Base-by-base conservation (phyloP, 176 grass and related monocot species). In the Miscanthus lutarioriparius region DNA sequence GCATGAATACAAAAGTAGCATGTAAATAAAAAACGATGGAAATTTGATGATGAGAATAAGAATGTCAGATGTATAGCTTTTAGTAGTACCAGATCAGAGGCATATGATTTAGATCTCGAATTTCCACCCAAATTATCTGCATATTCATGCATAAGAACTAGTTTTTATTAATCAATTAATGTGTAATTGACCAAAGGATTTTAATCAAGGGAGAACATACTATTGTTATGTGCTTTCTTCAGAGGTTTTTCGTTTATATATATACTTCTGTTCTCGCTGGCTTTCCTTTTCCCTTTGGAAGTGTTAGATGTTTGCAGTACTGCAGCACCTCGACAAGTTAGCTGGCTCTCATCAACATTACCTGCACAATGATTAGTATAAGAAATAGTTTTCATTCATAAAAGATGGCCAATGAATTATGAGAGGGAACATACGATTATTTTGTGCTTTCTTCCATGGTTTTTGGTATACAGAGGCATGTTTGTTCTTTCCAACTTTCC, bases 41-140 rank as follows among this genome's bases (percentile, higher is more conserved):
- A 64, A 12, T 78, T 19, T 78, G 45, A 67, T 22, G 20, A 49
- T 77, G 67, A 75, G 58, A 78, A 15, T 77, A 61, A 47, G 49
- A 47, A 65, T 27, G 65, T 81, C 3, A 84, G 67, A 38, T 49
- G 3, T 67, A 74, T 38, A 74, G 73, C 53, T 59, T 67, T 75
- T 14, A 47, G 56, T 59, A 79, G 67, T 91, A 94, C 92, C 53
- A 91, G 80, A 86, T 94, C 92, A 81, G 79, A 79, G 53, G 74
- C 56, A 77, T 84, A 78, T 72, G 61, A 41, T 76, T 87, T 89
- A 75, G 89, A 94, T 87, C 86, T 82, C 64, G 80, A 91, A 70
- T 72, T 51, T 69, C 63, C 28, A 38, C 66, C 65, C 28, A 41
- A 62, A 85, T 74, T 64, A 79, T 82, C 91, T 94, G 81, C 72